These are phyloP conservation scores for Metarhizium rileyi DNA, from an alignment of 2,329 filamentous ascomycete genomes.

Conservation along the genomic window DNA sequence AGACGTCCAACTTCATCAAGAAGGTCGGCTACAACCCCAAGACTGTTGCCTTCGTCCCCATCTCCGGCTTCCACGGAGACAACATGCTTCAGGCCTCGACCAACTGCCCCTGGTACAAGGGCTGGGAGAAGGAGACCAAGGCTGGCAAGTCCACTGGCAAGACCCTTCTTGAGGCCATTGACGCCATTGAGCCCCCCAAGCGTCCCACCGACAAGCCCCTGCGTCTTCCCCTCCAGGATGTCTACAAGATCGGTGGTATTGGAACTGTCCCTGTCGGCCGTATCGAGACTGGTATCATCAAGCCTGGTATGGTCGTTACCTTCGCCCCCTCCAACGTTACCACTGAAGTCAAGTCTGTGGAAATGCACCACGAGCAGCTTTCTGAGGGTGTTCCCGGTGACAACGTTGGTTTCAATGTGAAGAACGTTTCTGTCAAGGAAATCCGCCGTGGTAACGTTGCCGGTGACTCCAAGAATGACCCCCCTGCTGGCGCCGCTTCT, in stretches of 20 bases:
- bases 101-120: constrained; percentile 99
- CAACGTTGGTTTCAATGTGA: constrained; percentile 99
- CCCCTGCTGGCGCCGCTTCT: constrained; percentile 74
- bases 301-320: constrained; percentile 88
- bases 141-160: constrained; percentile 84
- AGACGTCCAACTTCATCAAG: constrained; percentile 99
- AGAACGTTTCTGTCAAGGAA: constrained; percentile 99
- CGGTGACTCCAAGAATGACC: constrained; percentile 99
- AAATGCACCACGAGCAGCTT: constrained; percentile 99
- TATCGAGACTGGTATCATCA: constrained; percentile 99
- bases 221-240: constrained; percentile 99
- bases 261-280: constrained; percentile 99
- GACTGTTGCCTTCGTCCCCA: constrained; percentile 94
- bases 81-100: constrained; percentile 89
- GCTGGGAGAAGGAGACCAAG: constrained; percentile 93
- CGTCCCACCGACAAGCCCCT: constrained; percentile 99
- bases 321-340: constrained; percentile 98
- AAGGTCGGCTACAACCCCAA: constrained; percentile 99
- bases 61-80: constrained; percentile 99
- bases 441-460: constrained; percentile 99
- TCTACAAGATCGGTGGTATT: constrained; percentile 99
- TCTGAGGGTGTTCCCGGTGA: constrained; percentile 90
- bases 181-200: constrained; percentile 83
- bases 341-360: constrained; percentile 99
- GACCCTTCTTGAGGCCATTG: constrained; percentile 98